Conservation (phyloP, 176 grass and related monocot species). For the Ensete glaucum region DNA sequence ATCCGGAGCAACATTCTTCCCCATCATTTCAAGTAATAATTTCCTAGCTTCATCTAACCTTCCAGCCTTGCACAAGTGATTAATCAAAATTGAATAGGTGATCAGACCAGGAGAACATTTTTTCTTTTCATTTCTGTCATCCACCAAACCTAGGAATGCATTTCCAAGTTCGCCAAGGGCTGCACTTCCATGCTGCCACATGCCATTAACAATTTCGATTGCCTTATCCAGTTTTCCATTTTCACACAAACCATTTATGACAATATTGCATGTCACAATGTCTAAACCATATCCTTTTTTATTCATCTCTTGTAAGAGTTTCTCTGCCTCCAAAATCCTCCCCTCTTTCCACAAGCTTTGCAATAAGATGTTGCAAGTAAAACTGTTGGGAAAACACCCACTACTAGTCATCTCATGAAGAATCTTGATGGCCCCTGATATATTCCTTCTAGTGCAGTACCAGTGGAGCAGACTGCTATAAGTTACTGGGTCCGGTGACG, state of each 20-base stretch:
- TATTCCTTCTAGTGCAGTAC: constrained; percentile 63
- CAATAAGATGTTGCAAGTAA: constrained; percentile 77
- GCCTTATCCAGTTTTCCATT: constrained; percentile 71
- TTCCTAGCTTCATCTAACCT: constrained; percentile 79
- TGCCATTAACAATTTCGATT: constrained; percentile 67
- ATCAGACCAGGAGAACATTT: constrained; percentile 66
- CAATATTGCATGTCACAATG: constrained; percentile 80
- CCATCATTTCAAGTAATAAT: constrained; percentile 71
- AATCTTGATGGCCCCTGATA: constrained; percentile 47
- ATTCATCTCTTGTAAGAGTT: constrained; percentile 64
- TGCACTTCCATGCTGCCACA: constrained; percentile 76
- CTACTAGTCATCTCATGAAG: constrained; percentile 65
- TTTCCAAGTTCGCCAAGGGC: constrained; percentile 73
- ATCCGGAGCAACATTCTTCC: constrained; percentile 63
- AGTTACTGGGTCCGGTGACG: constrained; percentile 70
- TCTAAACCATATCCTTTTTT: constrained; percentile 58
- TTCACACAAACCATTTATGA: constrained; percentile 76
- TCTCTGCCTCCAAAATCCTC: constrained; percentile 53
- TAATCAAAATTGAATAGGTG: constrained; percentile 81
- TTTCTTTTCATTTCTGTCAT: constrained; percentile 35
- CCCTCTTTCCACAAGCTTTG: constrained; percentile 83
- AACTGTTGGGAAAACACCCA: constrained; percentile 50
- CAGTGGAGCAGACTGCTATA: constrained; percentile 77
- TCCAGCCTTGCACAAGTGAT: constrained; percentile 53
- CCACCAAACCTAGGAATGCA: constrained; percentile 49